phyloP scores from a whole-genome alignment of 2,329 filamentous ascomycete species.

The Hypomyces perniciosus region DNA sequence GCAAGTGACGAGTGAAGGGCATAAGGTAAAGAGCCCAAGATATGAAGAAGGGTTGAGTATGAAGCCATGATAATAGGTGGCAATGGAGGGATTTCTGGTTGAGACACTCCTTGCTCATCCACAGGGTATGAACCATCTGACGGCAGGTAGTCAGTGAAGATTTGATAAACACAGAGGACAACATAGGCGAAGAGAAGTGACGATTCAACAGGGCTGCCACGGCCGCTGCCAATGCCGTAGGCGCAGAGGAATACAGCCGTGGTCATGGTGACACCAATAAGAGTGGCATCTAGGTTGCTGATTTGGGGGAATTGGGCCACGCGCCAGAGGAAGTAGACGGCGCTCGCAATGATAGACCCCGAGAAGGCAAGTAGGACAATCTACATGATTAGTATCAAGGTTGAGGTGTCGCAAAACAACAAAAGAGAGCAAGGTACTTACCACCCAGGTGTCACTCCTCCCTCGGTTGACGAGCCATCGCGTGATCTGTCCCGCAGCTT shows the following conservation, averaged over 20 bases:
- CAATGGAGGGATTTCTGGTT: conserved; percentile 91
- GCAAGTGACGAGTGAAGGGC: conserved; percentile 78
- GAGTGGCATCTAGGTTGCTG: conserved; percentile 81
- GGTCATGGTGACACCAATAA: conserved; percentile 89
- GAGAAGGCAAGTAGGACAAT: conserved; percentile 84
- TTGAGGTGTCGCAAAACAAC: background rate
- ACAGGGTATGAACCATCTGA: conserved; percentile 57
- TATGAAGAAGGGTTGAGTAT: conserved; percentile 83
- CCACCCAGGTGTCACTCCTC: conserved; percentile 94
- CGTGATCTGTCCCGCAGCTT: conserved; percentile 89
- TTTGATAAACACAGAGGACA: conserved; percentile 98
- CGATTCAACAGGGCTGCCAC: conserved; percentile 91
- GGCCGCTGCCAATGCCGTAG: conserved; percentile 88
- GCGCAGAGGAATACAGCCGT: conserved; percentile 88
- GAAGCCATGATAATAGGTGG: conserved; percentile 98
- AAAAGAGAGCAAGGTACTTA: conserved; percentile 39
- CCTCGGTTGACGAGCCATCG: conserved; percentile 91
- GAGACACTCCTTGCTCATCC: conserved; percentile 44
- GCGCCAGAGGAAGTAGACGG: conserved; percentile 93
- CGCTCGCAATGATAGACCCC: conserved; percentile 85
- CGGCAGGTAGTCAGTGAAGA: conserved; percentile 96
- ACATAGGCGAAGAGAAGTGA: conserved; percentile 94
- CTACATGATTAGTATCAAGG: conserved; percentile 44
- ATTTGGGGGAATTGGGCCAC: conserved; percentile 91
- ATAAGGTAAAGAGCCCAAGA: conserved; percentile 74